Conservation (phyloP, 2,329 filamentous ascomycete genomes). For the Claviceps quebecensis region DNA sequence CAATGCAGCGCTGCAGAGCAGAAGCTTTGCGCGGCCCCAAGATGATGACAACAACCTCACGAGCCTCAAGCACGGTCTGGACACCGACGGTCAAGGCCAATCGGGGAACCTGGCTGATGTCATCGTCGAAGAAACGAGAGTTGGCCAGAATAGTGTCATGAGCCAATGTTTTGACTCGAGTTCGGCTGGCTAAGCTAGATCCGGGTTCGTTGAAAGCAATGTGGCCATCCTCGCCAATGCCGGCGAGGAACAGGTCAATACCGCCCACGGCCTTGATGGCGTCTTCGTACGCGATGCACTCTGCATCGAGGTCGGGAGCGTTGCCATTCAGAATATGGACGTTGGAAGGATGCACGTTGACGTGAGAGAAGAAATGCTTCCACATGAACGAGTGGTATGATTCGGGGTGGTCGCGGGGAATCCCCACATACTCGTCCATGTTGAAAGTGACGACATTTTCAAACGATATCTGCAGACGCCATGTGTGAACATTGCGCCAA, state of each 20-base stretch:
- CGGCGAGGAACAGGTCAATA: constrained; percentile 75
- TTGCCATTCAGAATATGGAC: constrained; percentile 79
- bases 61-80: constrained; percentile 66
- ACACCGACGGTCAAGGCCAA: constrained; percentile 79
- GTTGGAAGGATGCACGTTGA: constrained; percentile 68
- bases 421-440: constrained; percentile 84
- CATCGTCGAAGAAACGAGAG: constrained; percentile 68
- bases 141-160: constrained; percentile 82
- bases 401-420: constrained; percentile 70
- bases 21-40: constrained; percentile 69
- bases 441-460: constrained; percentile 85
- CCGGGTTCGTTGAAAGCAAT: constrained; percentile 87
- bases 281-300: constrained; percentile 68
- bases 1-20: constrained; percentile 66
- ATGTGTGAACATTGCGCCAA: too few species aligned
- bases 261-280: constrained; percentile 62
- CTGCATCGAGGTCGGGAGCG: constrained; percentile 57
- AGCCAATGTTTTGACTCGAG: constrained; percentile 73
- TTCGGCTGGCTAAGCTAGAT: constrained; percentile 61
- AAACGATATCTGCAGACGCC: constrained; percentile 51
- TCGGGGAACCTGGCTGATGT: constrained; percentile 58
- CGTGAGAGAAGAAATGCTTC: constrained; percentile 76
- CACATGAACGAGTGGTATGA: constrained; percentile 92
- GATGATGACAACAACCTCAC: constrained; percentile 73
- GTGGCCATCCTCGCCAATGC: constrained; percentile 75